phyloP scores from a whole-genome alignment of 2,329 filamentous ascomycete species.

The Echinosphaeria canescens region DNA sequence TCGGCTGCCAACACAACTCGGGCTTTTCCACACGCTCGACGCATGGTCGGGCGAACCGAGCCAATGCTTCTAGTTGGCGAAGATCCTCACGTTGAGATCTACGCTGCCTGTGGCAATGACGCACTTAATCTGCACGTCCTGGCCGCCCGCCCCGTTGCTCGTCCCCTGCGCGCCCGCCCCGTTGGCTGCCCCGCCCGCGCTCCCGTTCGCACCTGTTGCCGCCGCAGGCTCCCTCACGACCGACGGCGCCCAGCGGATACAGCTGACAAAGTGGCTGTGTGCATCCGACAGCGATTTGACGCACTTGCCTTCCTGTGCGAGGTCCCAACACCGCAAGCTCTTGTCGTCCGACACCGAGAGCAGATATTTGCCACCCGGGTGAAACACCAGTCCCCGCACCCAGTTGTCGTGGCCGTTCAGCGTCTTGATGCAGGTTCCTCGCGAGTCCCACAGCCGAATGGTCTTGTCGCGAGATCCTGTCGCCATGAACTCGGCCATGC shows the following conservation, averaged over 20 bases:
- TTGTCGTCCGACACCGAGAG: slow-evolving; percentile 79
- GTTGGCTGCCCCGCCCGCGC: slow-evolving; percentile 10
- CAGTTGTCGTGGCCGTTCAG: slow-evolving; percentile 85
- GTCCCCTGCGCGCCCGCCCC: slow-evolving; percentile 16
- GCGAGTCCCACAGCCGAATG: slow-evolving; percentile 73
- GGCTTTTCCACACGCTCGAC: too few relatives aligned
- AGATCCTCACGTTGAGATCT: slow-evolving; percentile 59
- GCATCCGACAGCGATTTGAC: slow-evolving; percentile 62
- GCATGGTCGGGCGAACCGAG: too few relatives aligned
- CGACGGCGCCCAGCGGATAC: slow-evolving; percentile 70
- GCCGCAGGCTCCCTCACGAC: slow-evolving; percentile 36
- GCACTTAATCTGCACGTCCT: slow-evolving; percentile 54
- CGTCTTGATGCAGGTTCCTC: slow-evolving; percentile 69
- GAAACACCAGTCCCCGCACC: slow-evolving; percentile 71
- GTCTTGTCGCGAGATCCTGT: slow-evolving; percentile 81
- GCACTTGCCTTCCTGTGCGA: slow-evolving; percentile 74
- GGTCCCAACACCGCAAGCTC: slow-evolving; percentile 82
- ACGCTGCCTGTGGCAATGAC: slow-evolving; percentile 78
- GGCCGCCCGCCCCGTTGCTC: slow-evolving; percentile 8
- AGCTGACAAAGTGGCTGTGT: slow-evolving; percentile 71
- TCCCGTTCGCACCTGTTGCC: not conserved
- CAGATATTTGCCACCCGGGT: slow-evolving; percentile 80
- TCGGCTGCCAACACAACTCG: too few relatives aligned
- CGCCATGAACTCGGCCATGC: slow-evolving; percentile 70
- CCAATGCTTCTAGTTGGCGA: slow-evolving; percentile 47